These are phyloP conservation scores for Penicillium subrubescens DNA, from an alignment of 495 filamentous ascomycete species.

Conservation along the genomic window DNA sequence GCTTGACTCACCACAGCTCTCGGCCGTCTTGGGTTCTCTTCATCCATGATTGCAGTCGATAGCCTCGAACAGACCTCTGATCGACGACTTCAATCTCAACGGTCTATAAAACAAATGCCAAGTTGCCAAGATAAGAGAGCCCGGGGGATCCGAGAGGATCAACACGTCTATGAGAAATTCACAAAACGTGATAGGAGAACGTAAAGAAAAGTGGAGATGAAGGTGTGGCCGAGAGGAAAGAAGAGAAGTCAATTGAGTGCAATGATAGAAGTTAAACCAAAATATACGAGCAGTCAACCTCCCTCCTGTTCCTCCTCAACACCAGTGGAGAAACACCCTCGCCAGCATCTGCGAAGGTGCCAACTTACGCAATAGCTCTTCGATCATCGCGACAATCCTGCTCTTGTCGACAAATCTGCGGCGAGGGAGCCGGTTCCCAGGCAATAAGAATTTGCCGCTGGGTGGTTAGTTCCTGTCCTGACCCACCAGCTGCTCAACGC, in stretches of 20 bases:
- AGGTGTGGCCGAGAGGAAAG: background rate
- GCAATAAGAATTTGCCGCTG: conserved; percentile 5
- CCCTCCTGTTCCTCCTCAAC: background rate
- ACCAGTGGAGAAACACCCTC: background rate
- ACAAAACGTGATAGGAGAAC: background rate
- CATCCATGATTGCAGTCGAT: conserved; percentile 8
- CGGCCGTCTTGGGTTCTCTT: conserved; percentile 3
- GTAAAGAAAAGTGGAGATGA: background rate
- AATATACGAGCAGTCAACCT: background rate
- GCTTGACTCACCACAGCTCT: conserved; percentile 14
- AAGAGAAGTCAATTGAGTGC: background rate
- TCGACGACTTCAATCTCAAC: background rate
- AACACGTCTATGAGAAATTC: background rate
- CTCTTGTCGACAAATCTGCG: conserved; percentile 10
- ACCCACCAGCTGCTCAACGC: conserved; percentile 21
- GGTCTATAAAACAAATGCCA: background rate
- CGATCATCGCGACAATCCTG: conserved; percentile 12
- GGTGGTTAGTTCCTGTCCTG: conserved; percentile 23
- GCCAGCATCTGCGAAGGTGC: background rate
- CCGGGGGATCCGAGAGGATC: background rate
- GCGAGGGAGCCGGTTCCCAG: background rate
- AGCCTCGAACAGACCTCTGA: background rate
- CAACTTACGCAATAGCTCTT: conserved; percentile 9
- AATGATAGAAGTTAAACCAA: background rate
- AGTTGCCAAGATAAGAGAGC: background rate